These are phyloP conservation scores for Yamagishiella unicocca DNA, from an alignment of 139 green algal genomes.

Conservation along the genomic window DNA sequence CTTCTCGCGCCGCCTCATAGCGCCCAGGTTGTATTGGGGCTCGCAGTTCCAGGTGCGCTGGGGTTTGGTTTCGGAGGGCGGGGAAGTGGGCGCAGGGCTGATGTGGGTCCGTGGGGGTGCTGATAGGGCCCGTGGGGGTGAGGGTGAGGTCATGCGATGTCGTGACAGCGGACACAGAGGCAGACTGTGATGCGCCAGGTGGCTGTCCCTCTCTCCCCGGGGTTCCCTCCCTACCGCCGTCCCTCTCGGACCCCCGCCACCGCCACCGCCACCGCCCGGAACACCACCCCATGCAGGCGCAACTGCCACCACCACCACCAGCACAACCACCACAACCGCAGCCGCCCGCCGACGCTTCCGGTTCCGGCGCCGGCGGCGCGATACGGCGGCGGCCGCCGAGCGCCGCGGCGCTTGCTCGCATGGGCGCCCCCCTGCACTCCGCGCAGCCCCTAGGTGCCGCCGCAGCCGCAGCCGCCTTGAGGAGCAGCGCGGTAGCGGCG, in stretches of 20 bases:
- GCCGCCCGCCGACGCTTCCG: too few species aligned
- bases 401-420: neutral
- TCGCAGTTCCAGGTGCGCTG: conserved; percentile 13
- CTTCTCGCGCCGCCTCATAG: neutral
- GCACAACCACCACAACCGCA: too few species aligned
- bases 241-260: too few species aligned
- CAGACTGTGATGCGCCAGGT: too few species aligned
- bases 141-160: neutral
- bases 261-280: too few species aligned
- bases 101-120: neutral
- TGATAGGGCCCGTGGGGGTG: neutral
- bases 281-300: neutral
- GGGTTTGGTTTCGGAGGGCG: neutral
- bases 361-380: neutral
- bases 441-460: conserved; percentile 14
- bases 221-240: too few species aligned
- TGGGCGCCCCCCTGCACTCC: neutral
- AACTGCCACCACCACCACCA: neutral
- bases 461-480: neutral
- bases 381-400: neutral
- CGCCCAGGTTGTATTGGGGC: conserved; percentile 39
- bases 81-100: neutral
- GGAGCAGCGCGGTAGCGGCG: neutral
- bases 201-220: too few species aligned
- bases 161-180: too few species aligned